A percentile compares a stretch with the other conserved stretches of the same genome.
phyloP scores from a whole-genome alignment of 140 eudicot genomes.

The Erigeron philadelphicus region DNA sequence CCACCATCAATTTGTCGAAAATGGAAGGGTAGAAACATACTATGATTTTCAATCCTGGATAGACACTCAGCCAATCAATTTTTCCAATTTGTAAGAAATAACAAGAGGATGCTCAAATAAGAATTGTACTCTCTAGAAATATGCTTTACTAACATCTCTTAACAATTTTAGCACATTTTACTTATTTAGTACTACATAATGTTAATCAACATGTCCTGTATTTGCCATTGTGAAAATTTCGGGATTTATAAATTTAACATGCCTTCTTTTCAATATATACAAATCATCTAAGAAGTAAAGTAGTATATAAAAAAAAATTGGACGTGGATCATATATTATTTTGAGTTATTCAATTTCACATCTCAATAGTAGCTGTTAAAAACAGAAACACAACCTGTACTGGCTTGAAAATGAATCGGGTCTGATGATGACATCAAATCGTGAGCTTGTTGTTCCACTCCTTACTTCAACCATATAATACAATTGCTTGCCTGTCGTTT shows the following conservation, averaged over 20 bases:
- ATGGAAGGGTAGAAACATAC: slow-evolving; percentile 66
- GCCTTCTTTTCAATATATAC: background rate
- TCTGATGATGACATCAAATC: slow-evolving; percentile 81
- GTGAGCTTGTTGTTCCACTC: slow-evolving; percentile 67
- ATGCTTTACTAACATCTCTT: too few relatives aligned
- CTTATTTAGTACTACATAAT: background rate
- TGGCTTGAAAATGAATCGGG: slow-evolving; percentile 79
- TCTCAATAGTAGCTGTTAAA: background rate
- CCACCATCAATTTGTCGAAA: slow-evolving; percentile 82
- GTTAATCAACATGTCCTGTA: background rate
- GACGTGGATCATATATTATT: slow-evolving; percentile 7
- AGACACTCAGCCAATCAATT: slow-evolving; percentile 13
- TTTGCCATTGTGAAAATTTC: background rate
- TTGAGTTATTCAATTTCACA: slow-evolving; percentile 12
- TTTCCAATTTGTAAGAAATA: slow-evolving; percentile 13
- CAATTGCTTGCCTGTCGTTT: slow-evolving; percentile 32
- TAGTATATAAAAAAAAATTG: background rate
- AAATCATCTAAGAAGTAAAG: background rate
- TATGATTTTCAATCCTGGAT: slow-evolving; percentile 91
- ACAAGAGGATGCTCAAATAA: background rate
- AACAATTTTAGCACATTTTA: background rate
- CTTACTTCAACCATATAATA: slow-evolving; percentile 66
- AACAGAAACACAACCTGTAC: slow-evolving; percentile 55
- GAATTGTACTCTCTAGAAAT: too few relatives aligned
- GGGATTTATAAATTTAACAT: background rate